Base-by-base conservation (phyloP, 2,329 filamentous ascomycete species). In the Colletotrichum sp. region DNA sequence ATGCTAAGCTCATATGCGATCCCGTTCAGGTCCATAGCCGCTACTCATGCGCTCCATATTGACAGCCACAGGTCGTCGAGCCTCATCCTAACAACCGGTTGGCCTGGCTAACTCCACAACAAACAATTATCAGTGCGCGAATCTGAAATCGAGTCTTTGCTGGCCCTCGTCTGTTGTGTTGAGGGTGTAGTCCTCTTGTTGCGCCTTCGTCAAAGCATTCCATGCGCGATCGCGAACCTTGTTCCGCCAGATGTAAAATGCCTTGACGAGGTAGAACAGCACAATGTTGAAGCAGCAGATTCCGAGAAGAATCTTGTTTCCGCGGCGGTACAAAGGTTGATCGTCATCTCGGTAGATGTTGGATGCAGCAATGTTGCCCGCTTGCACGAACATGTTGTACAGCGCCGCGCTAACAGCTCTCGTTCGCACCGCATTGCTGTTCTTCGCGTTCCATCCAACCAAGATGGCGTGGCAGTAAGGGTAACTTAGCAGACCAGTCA, bases 331-430 rank as follows among this genome's bases (percentile, higher is more conserved):
- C 26, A 89, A 81, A 3, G 90, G 90, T 78, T 87, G 85, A 79
- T 92, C 90, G 57, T 90, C 89, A 21, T 88, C 82, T 28, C 90
- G 88, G 78, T 92, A 92, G 75, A 92, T 89, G 83, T 92, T 86
- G 34, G 81, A 80, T 4, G 83, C 82, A 16, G 87, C 84, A 70
- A 89, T 88, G 71, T 85, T 85, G 3, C 85, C 84, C n/a, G 81
- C 79, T 78, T 87, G 87, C 9, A 88, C 85, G 52, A 86, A 85
- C 82, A 78, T 89, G 78, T 89, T 90, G 82, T 89, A 89, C 26
- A 89, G 77, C 3, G 88, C 88, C 1, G 88, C 87, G 39, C 84
- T 86, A 9, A 89, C 86, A 15, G 87, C 85, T 12, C 88, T 81
- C 3, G 87, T 88, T 36, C 88, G 83, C n/a, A 89, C 88, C 3